phyloP scores from a whole-genome alignment of 306 rosid genomes.

The Neltuma alba region DNA sequence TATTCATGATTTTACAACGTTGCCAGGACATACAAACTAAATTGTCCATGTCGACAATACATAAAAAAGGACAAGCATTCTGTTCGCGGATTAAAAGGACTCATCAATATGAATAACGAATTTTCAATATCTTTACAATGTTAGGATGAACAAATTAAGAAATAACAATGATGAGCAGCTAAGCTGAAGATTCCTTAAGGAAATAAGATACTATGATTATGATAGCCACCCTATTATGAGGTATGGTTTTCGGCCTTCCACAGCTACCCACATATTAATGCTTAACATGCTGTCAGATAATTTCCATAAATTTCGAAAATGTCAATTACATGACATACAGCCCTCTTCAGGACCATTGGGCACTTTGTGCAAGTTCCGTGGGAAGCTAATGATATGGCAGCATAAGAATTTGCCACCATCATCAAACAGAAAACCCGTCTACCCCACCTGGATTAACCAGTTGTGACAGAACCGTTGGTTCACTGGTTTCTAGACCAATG shows the following conservation, averaged over 20 bases:
- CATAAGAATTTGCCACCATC: neutral
- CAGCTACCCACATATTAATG: neutral
- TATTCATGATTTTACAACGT: conserved; percentile 13
- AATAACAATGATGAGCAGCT: neutral
- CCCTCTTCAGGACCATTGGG: neutral
- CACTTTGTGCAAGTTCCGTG: neutral
- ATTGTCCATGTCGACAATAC: neutral
- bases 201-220: neutral
- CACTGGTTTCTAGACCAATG: neutral
- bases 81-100: conserved; percentile 7
- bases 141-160: neutral
- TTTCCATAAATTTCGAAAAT: neutral
- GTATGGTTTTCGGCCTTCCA: conserved; percentile 18
- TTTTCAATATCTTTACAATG: neutral
- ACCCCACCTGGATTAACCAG: neutral
- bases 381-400: neutral
- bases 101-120: neutral
- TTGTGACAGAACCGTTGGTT: neutral
- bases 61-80: neutral
- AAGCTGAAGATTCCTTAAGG: neutral
- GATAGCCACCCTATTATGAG: neutral
- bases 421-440: neutral
- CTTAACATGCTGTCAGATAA: neutral
- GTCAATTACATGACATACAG: neutral
- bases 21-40: conserved; percentile 27